These are phyloP conservation scores for Monilinia fructicola DNA, from an alignment of 2,329 filamentous ascomycete species.

Conservation along the genomic window DNA sequence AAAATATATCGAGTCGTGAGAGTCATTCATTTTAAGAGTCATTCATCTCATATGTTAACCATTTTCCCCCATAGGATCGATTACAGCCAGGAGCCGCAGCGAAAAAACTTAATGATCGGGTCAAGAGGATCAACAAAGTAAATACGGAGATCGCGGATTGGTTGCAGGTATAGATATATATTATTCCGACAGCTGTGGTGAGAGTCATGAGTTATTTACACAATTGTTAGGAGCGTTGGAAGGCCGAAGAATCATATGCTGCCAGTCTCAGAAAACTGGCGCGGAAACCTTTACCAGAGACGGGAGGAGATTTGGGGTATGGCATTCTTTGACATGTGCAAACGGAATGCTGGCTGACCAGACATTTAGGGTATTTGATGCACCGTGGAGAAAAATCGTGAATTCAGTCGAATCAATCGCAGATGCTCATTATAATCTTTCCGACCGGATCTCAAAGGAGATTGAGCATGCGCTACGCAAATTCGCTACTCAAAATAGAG, in stretches of 20 bases:
- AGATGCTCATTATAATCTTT: conserved; percentile 77
- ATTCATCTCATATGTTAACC: conserved; percentile 23
- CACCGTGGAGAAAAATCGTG: conserved; percentile 86
- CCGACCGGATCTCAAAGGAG: conserved; percentile 80
- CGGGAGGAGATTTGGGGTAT: conserved; percentile 83
- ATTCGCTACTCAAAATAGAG: conserved; percentile 68
- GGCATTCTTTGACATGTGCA: conserved; percentile 34
- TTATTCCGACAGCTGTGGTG: conserved; percentile 10
- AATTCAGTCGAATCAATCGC: conserved; percentile 78
- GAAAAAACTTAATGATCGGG: conserved; percentile 77
- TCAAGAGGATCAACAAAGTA: conserved; percentile 81
- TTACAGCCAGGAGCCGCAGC: conserved; percentile 82
- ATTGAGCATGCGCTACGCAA: conserved; percentile 80
- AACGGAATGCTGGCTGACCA: conserved; percentile 1
- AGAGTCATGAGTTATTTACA: conserved; percentile 31
- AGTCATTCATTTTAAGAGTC: conserved; percentile 22
- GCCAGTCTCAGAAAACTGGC: conserved; percentile 77
- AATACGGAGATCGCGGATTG: conserved; percentile 94
- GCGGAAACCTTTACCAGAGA: conserved; percentile 70
- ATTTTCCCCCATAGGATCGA: conserved; percentile 58
- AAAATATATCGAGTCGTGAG: conserved; percentile 24
- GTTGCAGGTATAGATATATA: conserved; percentile 77
- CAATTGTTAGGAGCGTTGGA: conserved; percentile 74
- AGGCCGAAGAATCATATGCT: conserved; percentile 87
- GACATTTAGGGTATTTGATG: conserved; percentile 74